Evolutionary conservation across 2,329 filamentous ascomycete genomes (phyloP).

Genomic region (Acrocalymma vagum): DNA sequence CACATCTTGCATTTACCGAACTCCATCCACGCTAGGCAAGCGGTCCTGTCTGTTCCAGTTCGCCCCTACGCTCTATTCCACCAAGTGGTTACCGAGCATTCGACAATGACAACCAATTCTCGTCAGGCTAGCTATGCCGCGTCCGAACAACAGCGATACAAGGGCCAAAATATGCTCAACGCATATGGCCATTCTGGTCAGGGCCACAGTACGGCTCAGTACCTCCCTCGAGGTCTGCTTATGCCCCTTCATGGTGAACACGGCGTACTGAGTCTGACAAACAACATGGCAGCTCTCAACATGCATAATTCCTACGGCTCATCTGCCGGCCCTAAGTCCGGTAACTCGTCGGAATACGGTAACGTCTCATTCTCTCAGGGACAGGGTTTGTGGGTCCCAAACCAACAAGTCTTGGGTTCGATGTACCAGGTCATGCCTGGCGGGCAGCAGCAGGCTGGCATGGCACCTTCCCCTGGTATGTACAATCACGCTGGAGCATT

Average conservation of each 20-base stretch:
- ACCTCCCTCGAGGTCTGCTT: slow-evolving; percentile 46
- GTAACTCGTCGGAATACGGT: slow-evolving; percentile 43
- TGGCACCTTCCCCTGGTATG: slow-evolving; percentile 50
- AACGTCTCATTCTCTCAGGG: slow-evolving; percentile 42
- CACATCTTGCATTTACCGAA: slow-evolving; percentile 2
- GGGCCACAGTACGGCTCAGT: slow-evolving; percentile 39
- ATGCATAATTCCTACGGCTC: slow-evolving; percentile 45
- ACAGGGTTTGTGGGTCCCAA: slow-evolving; percentile 49
- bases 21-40: too few relatives aligned
- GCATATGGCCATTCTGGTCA: slow-evolving; percentile 37
- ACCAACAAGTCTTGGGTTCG: slow-evolving; percentile 42
- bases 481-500: slow-evolving; percentile 56
- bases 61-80: too few relatives aligned
- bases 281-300: slow-evolving; percentile 46
- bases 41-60: too few relatives aligned
- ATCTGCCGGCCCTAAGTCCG: slow-evolving; percentile 41
- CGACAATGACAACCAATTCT: slow-evolving; percentile 38
- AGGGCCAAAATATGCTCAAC: slow-evolving; percentile 41
- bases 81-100: slow-evolving; percentile 6
- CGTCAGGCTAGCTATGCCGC: slow-evolving; percentile 40
- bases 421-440: slow-evolving; percentile 46
- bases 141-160: slow-evolving; percentile 35
- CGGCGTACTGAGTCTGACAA: slow-evolving; percentile 42
- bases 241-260: slow-evolving; percentile 40
- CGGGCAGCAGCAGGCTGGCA: slow-evolving; percentile 39